Evolutionary conservation across 805 yeast species (phyloP).

Genomic region (Candida caryicola): DNA sequence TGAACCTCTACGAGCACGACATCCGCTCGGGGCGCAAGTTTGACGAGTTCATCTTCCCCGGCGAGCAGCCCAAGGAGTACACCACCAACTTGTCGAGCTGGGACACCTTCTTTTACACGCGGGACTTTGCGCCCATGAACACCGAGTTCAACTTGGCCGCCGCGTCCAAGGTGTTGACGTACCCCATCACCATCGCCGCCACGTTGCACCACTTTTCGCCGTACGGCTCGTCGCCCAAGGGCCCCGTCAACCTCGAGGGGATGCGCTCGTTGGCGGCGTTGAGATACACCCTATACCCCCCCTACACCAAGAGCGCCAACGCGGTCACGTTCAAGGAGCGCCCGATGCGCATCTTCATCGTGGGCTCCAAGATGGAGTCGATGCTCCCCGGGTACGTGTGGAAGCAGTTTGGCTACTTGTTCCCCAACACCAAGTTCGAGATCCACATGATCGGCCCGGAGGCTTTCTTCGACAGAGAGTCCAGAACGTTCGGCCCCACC

Average conservation of each 20-base stretch:
- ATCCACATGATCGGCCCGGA: conserved; percentile 95
- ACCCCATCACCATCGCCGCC: conserved; percentile 87
- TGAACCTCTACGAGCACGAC: conserved; percentile 92
- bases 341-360: conserved; percentile 82
- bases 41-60: conserved; percentile 94
- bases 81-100: conserved; percentile 76
- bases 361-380: conserved; percentile 92
- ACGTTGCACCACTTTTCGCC: conserved; percentile 84
- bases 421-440: conserved; percentile 81
- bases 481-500: conserved; percentile 55
- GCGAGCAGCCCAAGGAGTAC: conserved; percentile 69
- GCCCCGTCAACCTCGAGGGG: conserved; percentile 89
- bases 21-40: conserved; percentile 89
- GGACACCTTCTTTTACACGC: conserved; percentile 91
- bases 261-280: conserved; percentile 90
- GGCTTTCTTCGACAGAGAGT: conserved; percentile 68
- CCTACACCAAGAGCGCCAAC: conserved; percentile 37
- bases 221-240: conserved; percentile 74
- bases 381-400: conserved; percentile 93
- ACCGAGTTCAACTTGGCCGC: conserved; percentile 95
- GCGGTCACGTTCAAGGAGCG: conserved; percentile 68
- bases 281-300: conserved; percentile 84
- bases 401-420: conserved; percentile 85
- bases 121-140: conserved; percentile 94
- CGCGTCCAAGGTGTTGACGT: conserved; percentile 88